Evolutionary conservation across 78 protist genomes (phyloP), one percentile per base, ranked within the genome.

Genomic region (Speleostelium caveatum): DNA sequence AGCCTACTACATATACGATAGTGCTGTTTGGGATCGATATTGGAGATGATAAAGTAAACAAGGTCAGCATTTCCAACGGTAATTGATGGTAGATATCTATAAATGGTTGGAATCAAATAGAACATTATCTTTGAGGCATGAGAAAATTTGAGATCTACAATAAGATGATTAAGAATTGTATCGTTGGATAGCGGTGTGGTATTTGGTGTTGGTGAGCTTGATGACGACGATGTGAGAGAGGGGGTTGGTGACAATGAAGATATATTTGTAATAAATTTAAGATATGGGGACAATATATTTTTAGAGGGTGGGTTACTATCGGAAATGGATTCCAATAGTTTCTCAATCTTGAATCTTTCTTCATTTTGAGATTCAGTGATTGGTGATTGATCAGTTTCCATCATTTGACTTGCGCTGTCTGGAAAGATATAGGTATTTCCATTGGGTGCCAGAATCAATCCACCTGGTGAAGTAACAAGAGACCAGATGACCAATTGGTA

Each of bases 281-380:
- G 21, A 45, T 83, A 83, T 1, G 58, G 51, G 2, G 3, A 12
- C 17, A 83, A n/a, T 28, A 83, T 69, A 26, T 53, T 32, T 45
- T 59, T 66, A 22, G 10, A 55, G 1, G 35, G 7, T 22, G 62
- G 14, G 66, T 83, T 83, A 2, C 14, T 21, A 17, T 83, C 91
- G 19, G 33, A 33, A 10, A 83, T 38, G 0, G 69, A 59, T 45
- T 83, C 91, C 4, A 83, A 30, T 30, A 83, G 36, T 60, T 32
- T 83, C 21, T 83, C 91, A 17, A 83, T 60, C 14, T 83, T 83
- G n/a, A n/a, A n/a, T n/a, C n/a, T n/a, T n/a, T n/a, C n/a, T 4
- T 39, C n/a, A 22, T 61, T 60, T 16, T 83, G 79, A 17, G 56
- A 61, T 33, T 80, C 68, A 39, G 41, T 39, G 5, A 45, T 28